phyloP scores from a whole-genome alignment of 1,284 basidiomycete genomes.

The Uromyces viciae-fabae region DNA sequence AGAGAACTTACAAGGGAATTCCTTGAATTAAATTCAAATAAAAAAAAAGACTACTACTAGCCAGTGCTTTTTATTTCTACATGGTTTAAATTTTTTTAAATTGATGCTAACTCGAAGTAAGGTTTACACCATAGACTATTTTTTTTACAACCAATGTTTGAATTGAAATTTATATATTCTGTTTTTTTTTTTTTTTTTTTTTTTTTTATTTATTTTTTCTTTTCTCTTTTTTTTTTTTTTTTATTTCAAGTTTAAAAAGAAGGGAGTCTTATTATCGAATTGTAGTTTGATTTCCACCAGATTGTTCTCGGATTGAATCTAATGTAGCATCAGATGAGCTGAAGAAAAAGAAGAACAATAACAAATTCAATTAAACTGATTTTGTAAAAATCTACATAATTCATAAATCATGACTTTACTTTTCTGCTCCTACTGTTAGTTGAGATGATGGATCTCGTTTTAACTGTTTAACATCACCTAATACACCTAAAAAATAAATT shows the following conservation, averaged over 20 bases:
- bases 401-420: constrained; percentile 5
- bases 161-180: not conserved
- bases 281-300: constrained; percentile 40
- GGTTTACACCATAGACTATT: no score
- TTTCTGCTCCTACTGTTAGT: constrained; percentile 38
- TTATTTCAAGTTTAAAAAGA: not conserved
- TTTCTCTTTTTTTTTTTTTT: not conserved
- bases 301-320: constrained; percentile 38
- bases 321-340: constrained; percentile 36
- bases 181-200: not conserved
- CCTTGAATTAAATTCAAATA: no score
- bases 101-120: no score
- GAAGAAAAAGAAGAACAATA: not conserved
- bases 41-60: no score
- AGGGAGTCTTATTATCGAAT: constrained; percentile 13
- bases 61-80: no score
- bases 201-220: not conserved
- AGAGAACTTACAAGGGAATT: no score
- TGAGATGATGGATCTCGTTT: constrained; percentile 43
- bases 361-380: no score
- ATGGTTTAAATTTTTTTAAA: no score
- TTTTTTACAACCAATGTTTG: no score
- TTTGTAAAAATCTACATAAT: no score
- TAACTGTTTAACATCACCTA: constrained; percentile 43
- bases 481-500: constrained; percentile 34